Evolutionary conservation across 2,329 filamentous ascomycete genomes (phyloP).

Genomic region (Sporothrix humicola): DNA sequence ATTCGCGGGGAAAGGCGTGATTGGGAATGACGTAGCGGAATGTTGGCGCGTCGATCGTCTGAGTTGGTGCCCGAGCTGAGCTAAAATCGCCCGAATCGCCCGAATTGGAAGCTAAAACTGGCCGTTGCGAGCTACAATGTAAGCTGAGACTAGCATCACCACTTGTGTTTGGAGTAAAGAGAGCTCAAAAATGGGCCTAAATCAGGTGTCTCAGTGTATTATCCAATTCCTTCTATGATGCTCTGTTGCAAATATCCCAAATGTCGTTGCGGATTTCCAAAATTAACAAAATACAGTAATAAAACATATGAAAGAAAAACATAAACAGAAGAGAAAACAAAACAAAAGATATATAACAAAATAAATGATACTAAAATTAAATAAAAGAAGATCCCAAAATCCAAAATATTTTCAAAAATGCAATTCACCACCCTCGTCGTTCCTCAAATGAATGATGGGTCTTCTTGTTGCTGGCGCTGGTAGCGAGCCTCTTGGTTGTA

Average conservation of each 20-base stretch:
- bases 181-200: too few relatives aligned
- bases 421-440: background rate
- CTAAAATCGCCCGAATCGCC: too few relatives aligned
- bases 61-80: too few relatives aligned
- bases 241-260: background rate
- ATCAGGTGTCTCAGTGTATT: background rate
- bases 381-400: background rate
- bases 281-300: background rate
- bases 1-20: slow-evolving; percentile 28
- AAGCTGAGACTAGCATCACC: background rate
- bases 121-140: background rate
- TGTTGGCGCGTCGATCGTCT: slow-evolving; percentile 16
- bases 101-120: too few relatives aligned
- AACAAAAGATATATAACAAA: background rate
- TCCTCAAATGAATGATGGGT: background rate
- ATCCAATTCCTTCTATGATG: background rate
- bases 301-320: background rate
- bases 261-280: background rate
- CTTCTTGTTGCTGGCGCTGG: slow-evolving; percentile 29
- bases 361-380: background rate
- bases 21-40: slow-evolving; percentile 18
- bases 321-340: background rate
- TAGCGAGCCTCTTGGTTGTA: slow-evolving; percentile 26
- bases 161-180: background rate
- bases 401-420: background rate